phyloP scores from a whole-genome alignment of 805 yeast species.

The Yamadazyma ubonensis region DNA sequence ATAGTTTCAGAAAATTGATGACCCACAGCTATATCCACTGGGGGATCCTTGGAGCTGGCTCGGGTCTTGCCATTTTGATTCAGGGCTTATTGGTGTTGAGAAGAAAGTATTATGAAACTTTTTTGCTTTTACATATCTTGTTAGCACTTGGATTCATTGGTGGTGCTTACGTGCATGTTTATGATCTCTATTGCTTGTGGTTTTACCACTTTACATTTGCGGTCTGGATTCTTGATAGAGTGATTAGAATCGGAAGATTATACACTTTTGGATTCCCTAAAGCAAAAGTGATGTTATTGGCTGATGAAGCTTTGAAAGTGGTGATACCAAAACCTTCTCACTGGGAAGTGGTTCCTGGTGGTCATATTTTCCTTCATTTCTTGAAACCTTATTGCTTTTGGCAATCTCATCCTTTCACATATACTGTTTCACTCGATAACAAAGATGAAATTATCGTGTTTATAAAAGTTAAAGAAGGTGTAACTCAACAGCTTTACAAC shows the following conservation, averaged over 20 bases:
- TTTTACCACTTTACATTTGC: constrained; percentile 53
- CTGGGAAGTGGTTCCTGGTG: constrained; percentile 61
- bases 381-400: constrained; percentile 47
- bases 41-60: constrained; percentile 29
- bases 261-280: constrained; percentile 58
- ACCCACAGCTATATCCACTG: constrained; percentile 18
- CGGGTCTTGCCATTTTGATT: constrained; percentile 42
- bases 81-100: constrained; percentile 49
- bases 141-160: constrained; percentile 48
- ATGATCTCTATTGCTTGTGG: constrained; percentile 34
- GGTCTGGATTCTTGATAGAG: constrained; percentile 70
- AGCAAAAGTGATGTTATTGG: constrained; percentile 44
- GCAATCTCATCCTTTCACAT: constrained; percentile 71
- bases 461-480: constrained; percentile 35
- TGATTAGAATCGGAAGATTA: constrained; percentile 55
- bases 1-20: constrained; percentile 20
- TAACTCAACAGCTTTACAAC: constrained; percentile 24
- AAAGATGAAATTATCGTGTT: constrained; percentile 27
- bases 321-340: constrained; percentile 49
- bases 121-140: constrained; percentile 56
- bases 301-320: constrained; percentile 49
- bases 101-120: constrained; percentile 49
- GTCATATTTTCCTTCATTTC: constrained; percentile 58
- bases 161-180: constrained; percentile 53
- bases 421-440: constrained; percentile 20